These are phyloP conservation scores for Arthrinium phaeospermum DNA, from an alignment of 2,329 filamentous ascomycete species.

Conservation along the genomic window DNA sequence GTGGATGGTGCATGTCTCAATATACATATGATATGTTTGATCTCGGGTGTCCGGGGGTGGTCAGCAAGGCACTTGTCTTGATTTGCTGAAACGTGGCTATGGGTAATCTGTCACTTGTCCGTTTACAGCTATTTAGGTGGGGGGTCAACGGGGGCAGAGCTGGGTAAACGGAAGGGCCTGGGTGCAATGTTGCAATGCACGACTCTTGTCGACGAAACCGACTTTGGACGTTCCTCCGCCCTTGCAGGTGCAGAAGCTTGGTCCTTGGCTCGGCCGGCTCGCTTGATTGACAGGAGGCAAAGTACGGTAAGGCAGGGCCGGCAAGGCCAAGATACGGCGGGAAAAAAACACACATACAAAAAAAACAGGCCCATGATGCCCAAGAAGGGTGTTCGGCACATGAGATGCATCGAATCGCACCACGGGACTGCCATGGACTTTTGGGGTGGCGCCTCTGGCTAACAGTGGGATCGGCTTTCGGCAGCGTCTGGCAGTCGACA, in stretches of 20 bases:
- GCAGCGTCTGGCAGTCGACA: too few species aligned
- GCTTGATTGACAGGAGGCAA: too few species aligned
- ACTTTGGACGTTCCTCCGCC: not conserved
- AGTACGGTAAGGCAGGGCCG: too few species aligned
- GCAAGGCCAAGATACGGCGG: too few species aligned
- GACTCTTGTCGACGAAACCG: not conserved
- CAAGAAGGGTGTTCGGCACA: conserved; percentile 7
- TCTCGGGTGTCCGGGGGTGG: not conserved
- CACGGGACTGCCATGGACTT: not conserved
- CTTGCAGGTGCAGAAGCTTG: conserved; percentile 1
- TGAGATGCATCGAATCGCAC: not conserved
- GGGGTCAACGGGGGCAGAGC: not conserved
- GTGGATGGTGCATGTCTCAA: conserved; percentile 15
- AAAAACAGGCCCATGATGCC: not conserved
- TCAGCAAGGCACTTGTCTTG: conserved; percentile 5
- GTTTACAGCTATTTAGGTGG: not conserved
- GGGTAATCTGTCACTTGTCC: not conserved
- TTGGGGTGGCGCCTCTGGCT: conserved; percentile 5
- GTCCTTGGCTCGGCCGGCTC: not conserved
- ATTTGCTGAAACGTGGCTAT: conserved; percentile 12
- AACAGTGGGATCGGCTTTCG: conserved; percentile 8
- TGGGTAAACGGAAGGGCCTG: not conserved
- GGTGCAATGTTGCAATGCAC: not conserved
- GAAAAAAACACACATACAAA: too few species aligned
- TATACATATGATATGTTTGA: conserved; percentile 8